Evolutionary conservation across 257 asterid species (phyloP), one percentile per base, ranked within the genome.

Genomic region (Mitragyna speciosa): DNA sequence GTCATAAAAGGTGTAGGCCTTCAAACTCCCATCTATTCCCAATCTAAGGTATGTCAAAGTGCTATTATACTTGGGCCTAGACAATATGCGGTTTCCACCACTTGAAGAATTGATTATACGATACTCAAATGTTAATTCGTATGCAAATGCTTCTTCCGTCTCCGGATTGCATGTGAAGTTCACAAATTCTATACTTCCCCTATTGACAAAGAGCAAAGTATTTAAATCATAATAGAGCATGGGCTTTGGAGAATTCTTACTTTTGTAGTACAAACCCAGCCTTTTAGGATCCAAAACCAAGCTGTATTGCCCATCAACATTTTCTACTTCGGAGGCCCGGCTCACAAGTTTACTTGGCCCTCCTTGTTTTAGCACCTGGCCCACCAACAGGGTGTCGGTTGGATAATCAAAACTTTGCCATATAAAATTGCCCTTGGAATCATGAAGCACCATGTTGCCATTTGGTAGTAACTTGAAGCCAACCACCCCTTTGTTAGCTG

Each of bases 401-500:
- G 87, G 87, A 20, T 75, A 79, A 56, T 86, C 87, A 73, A 86
- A 86, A 64, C 85, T 83, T 22, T 86, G 85, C 89, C 89, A 86
- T 0, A 83, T 39, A 49, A 16, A 79, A 30, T 24, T 75, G 4
- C 83, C 81, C n/a, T 64, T 64, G 39, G 67, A 15, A 49, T 86
- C 82, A 30, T 61, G 63, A 2, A 85, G 73, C 17, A 85, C 89
- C 76, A 85, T 48, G 63, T 85, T 85, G n/a, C 89, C 89, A 67
- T 81, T 81, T 63, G 76, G 77, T 1, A 79, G 80, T 69, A 83
- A 28, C 67, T 81, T 58, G 52, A 86, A 45, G 9, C 87, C 87
- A 43, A 67, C 82, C 41, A 81, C 89, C 43, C 68, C 87, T 45
- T 76, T 75, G 61, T 72, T 64, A 58, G 87, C 72, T 4, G 89